Percentiles rank a stretch among this genome's conserved stretches.
Evolutionary conservation across 306 rosid genomes (phyloP).

Genomic region (Lathyrus tuberosus): DNA sequence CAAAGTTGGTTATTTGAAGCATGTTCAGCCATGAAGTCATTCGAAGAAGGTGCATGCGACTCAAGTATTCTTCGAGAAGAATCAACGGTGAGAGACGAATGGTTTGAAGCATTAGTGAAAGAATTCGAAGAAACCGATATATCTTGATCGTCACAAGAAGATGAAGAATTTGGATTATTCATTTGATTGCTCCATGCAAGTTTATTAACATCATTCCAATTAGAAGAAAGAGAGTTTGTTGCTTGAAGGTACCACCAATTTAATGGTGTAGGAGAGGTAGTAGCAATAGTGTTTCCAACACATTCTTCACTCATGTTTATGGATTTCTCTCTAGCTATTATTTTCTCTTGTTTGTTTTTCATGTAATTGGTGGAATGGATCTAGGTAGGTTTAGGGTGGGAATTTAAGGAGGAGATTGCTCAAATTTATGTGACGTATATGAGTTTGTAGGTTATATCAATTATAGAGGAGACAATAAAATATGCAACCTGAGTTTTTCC

Average conservation of each 20-base stretch:
- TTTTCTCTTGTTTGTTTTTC: neutral
- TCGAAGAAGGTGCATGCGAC: constrained; percentile 55
- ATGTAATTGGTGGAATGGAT: constrained; percentile 34
- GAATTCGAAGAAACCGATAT: constrained; percentile 80
- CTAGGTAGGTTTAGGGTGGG: constrained; percentile 44
- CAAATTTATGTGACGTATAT: constrained; percentile 62
- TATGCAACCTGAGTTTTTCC: constrained; percentile 80
- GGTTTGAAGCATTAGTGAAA: constrained; percentile 81
- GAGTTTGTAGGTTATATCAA: constrained; percentile 49
- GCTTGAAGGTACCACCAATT: constrained; percentile 80
- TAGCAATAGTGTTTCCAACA: constrained; percentile 59
- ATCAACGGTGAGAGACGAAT: constrained; percentile 69
- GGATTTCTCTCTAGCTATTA: too few relatives aligned
- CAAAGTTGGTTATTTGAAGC: constrained; percentile 76
- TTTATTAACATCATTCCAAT: constrained; percentile 51
- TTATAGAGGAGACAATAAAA: constrained; percentile 71
- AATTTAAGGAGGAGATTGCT: constrained; percentile 48
- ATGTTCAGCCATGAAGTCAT: constrained; percentile 54
- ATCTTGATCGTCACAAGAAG: constrained; percentile 73
- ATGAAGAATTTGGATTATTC: constrained; percentile 63
- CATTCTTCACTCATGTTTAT: constrained; percentile 71
- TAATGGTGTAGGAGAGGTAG: constrained; percentile 57
- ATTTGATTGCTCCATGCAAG: constrained; percentile 46
- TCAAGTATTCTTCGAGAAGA: constrained; percentile 56
- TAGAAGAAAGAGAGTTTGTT: constrained; percentile 48